Base-by-base conservation (phyloP, 805 yeast genomes). In the Zygosaccharomyces lentus region DNA sequence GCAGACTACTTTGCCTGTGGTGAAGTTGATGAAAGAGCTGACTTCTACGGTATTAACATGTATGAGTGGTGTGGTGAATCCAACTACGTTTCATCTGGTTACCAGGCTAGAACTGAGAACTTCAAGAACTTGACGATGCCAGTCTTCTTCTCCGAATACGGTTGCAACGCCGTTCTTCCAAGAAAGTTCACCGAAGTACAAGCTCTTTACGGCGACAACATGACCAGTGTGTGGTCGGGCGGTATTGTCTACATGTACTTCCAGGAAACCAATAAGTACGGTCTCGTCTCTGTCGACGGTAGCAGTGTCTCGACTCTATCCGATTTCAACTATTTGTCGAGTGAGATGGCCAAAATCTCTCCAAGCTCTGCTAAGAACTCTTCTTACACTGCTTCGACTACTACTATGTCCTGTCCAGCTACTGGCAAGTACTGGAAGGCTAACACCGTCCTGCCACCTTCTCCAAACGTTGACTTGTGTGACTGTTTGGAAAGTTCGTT, bases 171-270 rank as follows among this genome's bases (percentile, higher is more conserved):
- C 50, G 83, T 79, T 48, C 54, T 57, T 34, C 91, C 91, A 69
- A 81, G 91, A 78, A 64, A 66, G 53, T 85, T 85, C 77, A 72
- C 79, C 47, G 91, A 84, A 69, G 85, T 85, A 54, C 77, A 69
- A 36, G 74, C 88, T 48, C 60, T 85, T 32, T 85, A 76, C 70
- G 71, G 82, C 53, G 63, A 65, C 41, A 72, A 84, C 32, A 85
- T 85, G 95, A 84, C 89, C 53, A 84, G 75, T 65, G 83, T 83
- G 50, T 85, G 91, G 93, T 84, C 91, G 41, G 91, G 95, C 71
- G 95, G 91, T 77, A 84, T 85, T 61, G 91, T 84, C 45, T 85
- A 84, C 73, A 80, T 84, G 90, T 85, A 84, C 71, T 85, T 79
- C 69, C 76, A 85, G 71, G 91, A 85, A 72, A 71, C 69, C 46